Evolutionary conservation across 129 eudicot genomes (phyloP).

Genomic region (carrot (Daucus carota)): DH1_v3.0 NC_030385.2:33134001-33134500

Average conservation of each 20-base stretch:
- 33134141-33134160: constrained; percentile 37
- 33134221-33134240: constrained; percentile 44
- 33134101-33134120: constrained; percentile 47
- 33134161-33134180: constrained; percentile 48
- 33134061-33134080: constrained; percentile 56
- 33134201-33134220: constrained; percentile 58
- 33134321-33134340: constrained; percentile 22
- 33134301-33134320: neutral
- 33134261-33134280: constrained; percentile 34
- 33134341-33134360: constrained; percentile 59
- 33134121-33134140: constrained; percentile 41
- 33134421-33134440: constrained; percentile 36
- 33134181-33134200: constrained; percentile 71
- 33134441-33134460: constrained; percentile 27
- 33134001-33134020: too few species aligned
- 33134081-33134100: constrained; percentile 39
- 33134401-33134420: constrained; percentile 52
- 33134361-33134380: constrained; percentile 57
- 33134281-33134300: constrained; percentile 42
- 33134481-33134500: neutral
- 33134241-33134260: constrained; percentile 58
- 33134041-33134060: too few species aligned
- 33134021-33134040: too few species aligned
- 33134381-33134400: constrained; percentile 63
- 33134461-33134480: constrained; percentile 14